These are phyloP conservation scores for Tylopilus orsonianus DNA, from an alignment of 1,284 basidiomycete genomes.

Conservation along the genomic window DNA sequence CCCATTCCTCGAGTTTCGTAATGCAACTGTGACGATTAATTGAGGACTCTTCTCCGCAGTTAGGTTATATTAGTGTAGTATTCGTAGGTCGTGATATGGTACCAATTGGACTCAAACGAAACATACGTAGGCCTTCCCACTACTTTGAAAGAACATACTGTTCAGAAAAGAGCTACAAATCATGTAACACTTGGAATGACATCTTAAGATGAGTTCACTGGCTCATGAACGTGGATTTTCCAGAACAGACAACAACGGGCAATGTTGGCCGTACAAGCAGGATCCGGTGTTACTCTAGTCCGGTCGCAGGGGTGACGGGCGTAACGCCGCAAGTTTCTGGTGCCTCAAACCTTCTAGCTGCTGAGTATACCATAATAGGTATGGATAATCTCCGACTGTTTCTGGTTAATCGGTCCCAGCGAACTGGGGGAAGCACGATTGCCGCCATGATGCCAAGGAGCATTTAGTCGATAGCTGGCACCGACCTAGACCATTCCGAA, in stretches of 20 bases:
- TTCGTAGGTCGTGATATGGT: too few relatives aligned
- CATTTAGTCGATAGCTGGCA: neutral
- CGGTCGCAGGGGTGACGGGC: neutral
- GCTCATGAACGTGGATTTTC: neutral
- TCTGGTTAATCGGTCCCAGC: too few relatives aligned
- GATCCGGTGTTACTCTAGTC: neutral
- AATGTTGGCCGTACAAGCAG: slow-evolving; percentile 1
- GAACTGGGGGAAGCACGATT: too few relatives aligned
- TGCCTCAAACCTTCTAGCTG: neutral
- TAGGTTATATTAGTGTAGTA: too few relatives aligned
- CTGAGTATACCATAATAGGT: neutral
- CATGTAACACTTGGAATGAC: too few relatives aligned
- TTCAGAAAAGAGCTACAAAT: neutral
- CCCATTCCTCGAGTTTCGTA: slow-evolving; percentile 32
- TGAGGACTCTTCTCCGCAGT: slow-evolving; percentile 1
- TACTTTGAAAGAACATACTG: too few relatives aligned
- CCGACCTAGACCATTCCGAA: neutral
- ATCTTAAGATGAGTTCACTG: neutral
- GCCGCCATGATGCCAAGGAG: too few relatives aligned
- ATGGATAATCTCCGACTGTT: too few relatives aligned
- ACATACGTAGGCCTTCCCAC: too few relatives aligned
- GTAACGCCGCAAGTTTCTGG: slow-evolving; percentile 1
- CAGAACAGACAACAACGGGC: neutral
- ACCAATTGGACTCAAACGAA: too few relatives aligned
- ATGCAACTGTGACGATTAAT: slow-evolving; percentile 15